phyloP scores from a whole-genome alignment of 495 filamentous ascomycete species.

The Pyronema omphalodes region DNA sequence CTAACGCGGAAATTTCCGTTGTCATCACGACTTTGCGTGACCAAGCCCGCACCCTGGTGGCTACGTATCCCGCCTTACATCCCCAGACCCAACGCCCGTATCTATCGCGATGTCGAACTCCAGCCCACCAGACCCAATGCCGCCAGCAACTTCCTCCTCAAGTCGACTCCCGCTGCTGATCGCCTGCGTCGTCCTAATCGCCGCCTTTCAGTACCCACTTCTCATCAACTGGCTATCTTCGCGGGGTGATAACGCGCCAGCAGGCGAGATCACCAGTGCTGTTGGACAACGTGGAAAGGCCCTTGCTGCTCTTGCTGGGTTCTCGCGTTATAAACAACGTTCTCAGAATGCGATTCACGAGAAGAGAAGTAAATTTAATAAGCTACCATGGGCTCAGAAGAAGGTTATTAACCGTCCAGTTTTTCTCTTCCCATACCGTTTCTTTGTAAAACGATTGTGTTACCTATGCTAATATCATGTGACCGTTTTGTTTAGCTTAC shows the following conservation, averaged over 20 bases:
- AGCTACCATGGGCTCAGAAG: slow-evolving; percentile 20
- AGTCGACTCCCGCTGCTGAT: slow-evolving; percentile 7
- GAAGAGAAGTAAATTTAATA: slow-evolving; percentile 18
- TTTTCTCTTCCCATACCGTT: slow-evolving; percentile 1
- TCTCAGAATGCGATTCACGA: slow-evolving; percentile 16
- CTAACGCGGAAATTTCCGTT: no score
- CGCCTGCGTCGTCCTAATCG: slow-evolving; percentile 11
- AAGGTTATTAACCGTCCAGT: slow-evolving; percentile 2
- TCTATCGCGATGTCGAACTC: no score
- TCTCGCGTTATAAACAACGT: slow-evolving; percentile 19
- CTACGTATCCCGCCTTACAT: no score
- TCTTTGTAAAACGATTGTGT: not conserved
- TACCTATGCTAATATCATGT: not conserved
- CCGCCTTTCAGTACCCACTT: slow-evolving; percentile 12
- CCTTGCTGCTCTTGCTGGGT: slow-evolving; percentile 24
- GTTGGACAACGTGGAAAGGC: slow-evolving; percentile 14
- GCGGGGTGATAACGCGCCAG: not conserved
- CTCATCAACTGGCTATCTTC: slow-evolving; percentile 4
- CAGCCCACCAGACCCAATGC: not conserved
- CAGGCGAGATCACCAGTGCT: slow-evolving; percentile 12
- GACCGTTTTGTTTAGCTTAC: slow-evolving; percentile 1
- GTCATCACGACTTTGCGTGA: no score
- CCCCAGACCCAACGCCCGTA: no score
- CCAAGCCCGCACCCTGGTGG: no score
- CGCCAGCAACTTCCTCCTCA: not conserved